Evolutionary conservation across 768 basidiomycete species (phyloP), one percentile per base, ranked within the genome.

Genomic region (Boletus rubroflammeus): DNA sequence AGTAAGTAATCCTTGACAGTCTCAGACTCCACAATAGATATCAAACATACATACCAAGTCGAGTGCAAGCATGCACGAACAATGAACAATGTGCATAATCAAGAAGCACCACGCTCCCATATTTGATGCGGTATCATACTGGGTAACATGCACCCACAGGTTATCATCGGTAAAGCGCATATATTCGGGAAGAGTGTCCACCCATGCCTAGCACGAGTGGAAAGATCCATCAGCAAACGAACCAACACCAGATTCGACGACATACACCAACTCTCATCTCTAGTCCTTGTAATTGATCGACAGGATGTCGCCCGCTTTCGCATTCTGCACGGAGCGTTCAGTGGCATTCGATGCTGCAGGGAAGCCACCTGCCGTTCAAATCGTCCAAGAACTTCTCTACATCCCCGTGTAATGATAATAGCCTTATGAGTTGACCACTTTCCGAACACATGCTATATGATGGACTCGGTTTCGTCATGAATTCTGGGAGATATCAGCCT

Each of bases 91-190:
- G 67, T 93, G 89, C 76, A 90, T 86, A 65, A 77, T 77, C 59
- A 81, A 87, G 72, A 81, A 93, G 61, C 85, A 88, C 90, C 90
- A 92, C 10, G 88, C 86, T 43, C 89, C 86, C 28, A 79, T 79
- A 61, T 88, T 90, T 15, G 86, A 85, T 61, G 81, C 82, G 21
- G 89, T 90, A 64, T 89, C 88, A 60, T 90, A 86, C 81, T 89
- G 88, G 17, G 82, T 79, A 57, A 83, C 73, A 60, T 92, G 88
- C 19, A 84, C 80, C 58, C 77, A 75, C 19, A 90, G 68, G 65
- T 79, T 90, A 61, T 86, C 80, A 43, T 86, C 82, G 23, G 80
- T 84, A 63, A 88, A 91, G 8, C 78, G 80, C 42, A 93, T 80
- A 62, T 85, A 79, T 39, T 84, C 81, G 11, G 90, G 83, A n/a